A percentile compares a stretch with the other conserved stretches of the same genome.
These are phyloP conservation scores for Alternaria triticimaculans DNA, from an alignment of 2,329 filamentous ascomycete genomes.

Conservation along the genomic window DNA sequence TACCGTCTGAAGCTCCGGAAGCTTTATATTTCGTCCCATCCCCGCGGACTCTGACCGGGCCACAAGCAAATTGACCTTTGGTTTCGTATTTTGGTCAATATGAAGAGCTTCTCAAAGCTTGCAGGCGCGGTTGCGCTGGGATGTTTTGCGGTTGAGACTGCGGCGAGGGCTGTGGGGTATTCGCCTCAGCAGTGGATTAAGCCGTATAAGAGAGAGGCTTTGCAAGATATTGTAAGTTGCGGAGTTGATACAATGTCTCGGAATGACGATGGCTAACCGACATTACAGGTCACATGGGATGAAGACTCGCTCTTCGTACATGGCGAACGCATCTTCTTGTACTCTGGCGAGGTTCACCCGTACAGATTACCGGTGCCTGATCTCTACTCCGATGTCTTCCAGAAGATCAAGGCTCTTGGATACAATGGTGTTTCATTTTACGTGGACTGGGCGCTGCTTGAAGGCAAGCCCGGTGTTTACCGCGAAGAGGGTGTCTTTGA, in stretches of 20 bases:
- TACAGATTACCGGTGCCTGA: conserved; percentile 68
- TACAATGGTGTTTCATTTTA: conserved; percentile 85
- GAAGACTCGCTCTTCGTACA: conserved; percentile 72
- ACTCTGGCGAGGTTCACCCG: conserved; percentile 76
- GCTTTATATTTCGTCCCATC: background rate
- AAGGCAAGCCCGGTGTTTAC: conserved; percentile 75
- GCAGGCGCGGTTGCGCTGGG: conserved; percentile 37
- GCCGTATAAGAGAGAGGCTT: conserved; percentile 56
- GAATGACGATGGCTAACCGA: background rate
- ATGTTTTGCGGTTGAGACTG: conserved; percentile 54
- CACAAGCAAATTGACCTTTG: background rate
- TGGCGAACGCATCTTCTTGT: conserved; percentile 74
- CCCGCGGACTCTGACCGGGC: background rate
- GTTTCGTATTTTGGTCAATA: conserved; percentile 13
- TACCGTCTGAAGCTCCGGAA: background rate
- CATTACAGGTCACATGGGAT: conserved; percentile 69
- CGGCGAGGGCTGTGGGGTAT: conserved; percentile 58
- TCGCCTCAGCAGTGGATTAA: conserved; percentile 58
- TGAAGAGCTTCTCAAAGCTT: conserved; percentile 27
- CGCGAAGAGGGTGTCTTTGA: conserved; percentile 74
- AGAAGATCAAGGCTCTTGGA: conserved; percentile 82
- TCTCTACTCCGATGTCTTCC: conserved; percentile 75
- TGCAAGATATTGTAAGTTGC: conserved; percentile 63
- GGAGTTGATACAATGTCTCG: background rate
- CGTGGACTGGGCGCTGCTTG: conserved; percentile 77